A percentile compares a stretch with the other conserved stretches of the same genome.
These are phyloP conservation scores for Paulownia fortunei DNA, from an alignment of 257 asterid species.

Conservation along the genomic window DNA sequence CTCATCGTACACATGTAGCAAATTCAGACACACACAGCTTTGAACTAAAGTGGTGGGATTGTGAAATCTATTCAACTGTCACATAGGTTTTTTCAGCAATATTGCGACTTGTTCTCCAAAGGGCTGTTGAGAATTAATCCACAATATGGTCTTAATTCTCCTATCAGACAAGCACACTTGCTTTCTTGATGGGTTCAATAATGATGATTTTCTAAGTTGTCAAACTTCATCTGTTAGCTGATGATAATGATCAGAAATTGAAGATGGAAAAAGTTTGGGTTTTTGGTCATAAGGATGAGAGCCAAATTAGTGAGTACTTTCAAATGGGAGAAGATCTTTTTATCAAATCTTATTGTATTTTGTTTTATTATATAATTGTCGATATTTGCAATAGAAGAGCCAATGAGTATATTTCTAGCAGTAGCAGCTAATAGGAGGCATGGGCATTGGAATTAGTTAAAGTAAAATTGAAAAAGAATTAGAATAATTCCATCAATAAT, in stretches of 20 bases:
- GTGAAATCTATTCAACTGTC: not conserved
- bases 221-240: not conserved
- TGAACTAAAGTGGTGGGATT: not conserved
- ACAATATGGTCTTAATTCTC: not conserved
- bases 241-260: not conserved
- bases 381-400: no score
- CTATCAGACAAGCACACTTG: not conserved
- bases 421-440: no score
- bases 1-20: not conserved
- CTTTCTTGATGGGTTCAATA: not conserved
- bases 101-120: not conserved
- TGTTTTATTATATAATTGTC: no score
- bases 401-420: no score
- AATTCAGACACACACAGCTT: not conserved
- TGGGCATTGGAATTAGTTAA: no score
- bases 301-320: no score
- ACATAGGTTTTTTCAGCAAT: not conserved
- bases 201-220: not conserved
- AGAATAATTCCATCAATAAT: no score
- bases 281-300: not conserved
- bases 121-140: not conserved
- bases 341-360: no score
- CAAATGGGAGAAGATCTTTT: not conserved
- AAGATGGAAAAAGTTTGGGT: not conserved
- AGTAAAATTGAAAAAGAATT: no score